phyloP scores from a whole-genome alignment of 768 basidiomycete species.

The Coprinellus aureogranulatus region DNA sequence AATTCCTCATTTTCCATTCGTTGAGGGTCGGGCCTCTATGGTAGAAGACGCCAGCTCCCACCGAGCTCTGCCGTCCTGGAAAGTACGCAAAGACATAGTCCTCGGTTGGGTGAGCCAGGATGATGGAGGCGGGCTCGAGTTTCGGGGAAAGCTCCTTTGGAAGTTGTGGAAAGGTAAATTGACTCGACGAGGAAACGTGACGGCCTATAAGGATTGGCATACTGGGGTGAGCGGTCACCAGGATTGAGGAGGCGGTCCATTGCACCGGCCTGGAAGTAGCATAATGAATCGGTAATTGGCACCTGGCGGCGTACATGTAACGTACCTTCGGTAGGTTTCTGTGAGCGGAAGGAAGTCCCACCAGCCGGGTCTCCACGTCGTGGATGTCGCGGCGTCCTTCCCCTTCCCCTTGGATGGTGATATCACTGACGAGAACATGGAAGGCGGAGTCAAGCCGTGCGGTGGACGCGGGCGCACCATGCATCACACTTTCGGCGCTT shows the following conservation, averaged over 20 bases:
- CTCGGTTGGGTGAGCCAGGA: slow-evolving; percentile 58
- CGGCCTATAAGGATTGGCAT: slow-evolving; percentile 60
- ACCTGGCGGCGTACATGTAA: slow-evolving; percentile 7
- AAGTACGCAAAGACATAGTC: slow-evolving; percentile 76
- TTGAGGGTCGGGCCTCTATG: slow-evolving; percentile 68
- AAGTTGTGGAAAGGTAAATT: slow-evolving; percentile 58
- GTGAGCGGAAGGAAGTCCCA: slow-evolving; percentile 69
- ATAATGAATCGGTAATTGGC: not conserved
- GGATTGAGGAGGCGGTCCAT: slow-evolving; percentile 68
- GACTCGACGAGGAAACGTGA: slow-evolving; percentile 68
- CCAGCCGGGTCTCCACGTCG: slow-evolving; percentile 62
- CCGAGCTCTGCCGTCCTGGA: slow-evolving; percentile 54
- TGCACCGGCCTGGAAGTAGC: slow-evolving; percentile 59
- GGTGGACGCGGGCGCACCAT: too few relatives aligned
- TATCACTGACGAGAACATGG: slow-evolving; percentile 20
- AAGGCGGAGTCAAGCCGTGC: not conserved
- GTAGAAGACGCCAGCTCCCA: slow-evolving; percentile 50
- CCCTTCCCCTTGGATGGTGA: slow-evolving; percentile 55
- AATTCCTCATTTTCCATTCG: slow-evolving; percentile 40
- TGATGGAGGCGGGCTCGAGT: slow-evolving; percentile 61
- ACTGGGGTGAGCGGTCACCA: slow-evolving; percentile 66
- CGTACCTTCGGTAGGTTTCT: slow-evolving; percentile 56
- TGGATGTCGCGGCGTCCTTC: slow-evolving; percentile 40
- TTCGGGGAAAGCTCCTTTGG: slow-evolving; percentile 40
- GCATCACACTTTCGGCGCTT: not conserved